Evolutionary conservation across 202 grass and related monocot genomes (phyloP), one percentile per base, ranked within the genome.

Genomic region (Miscanthus sacchariflorus): DNA sequence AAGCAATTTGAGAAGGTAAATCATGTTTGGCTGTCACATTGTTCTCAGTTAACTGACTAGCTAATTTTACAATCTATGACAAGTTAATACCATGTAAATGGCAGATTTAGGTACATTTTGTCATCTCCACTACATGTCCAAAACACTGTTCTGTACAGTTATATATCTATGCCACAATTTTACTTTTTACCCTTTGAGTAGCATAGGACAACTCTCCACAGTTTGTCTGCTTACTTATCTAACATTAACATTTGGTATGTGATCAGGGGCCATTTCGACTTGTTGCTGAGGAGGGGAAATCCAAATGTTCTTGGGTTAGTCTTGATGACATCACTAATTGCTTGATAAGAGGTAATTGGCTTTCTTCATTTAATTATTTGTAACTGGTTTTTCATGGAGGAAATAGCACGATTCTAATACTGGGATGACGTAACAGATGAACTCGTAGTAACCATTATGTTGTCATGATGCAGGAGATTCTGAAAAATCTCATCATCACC

Each of bases 281-380:
- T 83, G 97, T 99, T 80, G 97, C 97, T 19, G 97, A 99, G 38
- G 97, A 99, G 66, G 97, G 97, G 15, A 99, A 93, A 83, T 99
- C 97, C 40, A 96, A 99, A 87, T 99, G 97, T 92, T 99, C 97
- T 56, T 99, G 94, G 97, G 94, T 99, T 89, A 99, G 97, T 72
- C 94, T 99, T 84, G 97, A 99, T 92, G 97, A 96, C 67, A 93
- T 96, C 25, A 91, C 97, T 79, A 99, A 96, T 96, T 93, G 97
- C 86, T 90, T 96, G 89, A 87, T 88, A 89, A 90, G 89, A 93
- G 97, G 97, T 96, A 92, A 54, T 66, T 36, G 6, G 27, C 12
- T 44, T 70, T 70, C 6, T 43, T 5, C 40, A 5, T 54, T 71
- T 49, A 25, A 68, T 80, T 61, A 19, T 88, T 7, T 78, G 19